phyloP scores from a whole-genome alignment of 352 stramenopile species.

The Pythium plurisporium region DNA sequence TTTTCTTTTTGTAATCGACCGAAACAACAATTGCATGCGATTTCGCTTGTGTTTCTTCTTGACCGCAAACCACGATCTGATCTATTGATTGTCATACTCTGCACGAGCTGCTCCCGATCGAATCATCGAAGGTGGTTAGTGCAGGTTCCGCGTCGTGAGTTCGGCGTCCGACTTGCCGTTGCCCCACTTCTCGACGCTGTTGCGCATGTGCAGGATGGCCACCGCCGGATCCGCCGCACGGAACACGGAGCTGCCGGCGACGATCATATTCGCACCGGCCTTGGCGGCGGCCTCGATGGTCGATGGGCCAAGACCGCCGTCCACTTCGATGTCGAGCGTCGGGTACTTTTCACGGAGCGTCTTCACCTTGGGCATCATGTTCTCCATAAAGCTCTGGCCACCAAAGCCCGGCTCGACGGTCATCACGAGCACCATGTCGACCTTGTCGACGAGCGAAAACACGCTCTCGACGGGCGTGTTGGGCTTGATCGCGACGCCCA shows the following conservation, averaged over 20 bases:
- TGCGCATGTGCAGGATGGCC: slow-evolving; percentile 77
- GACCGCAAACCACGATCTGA: too few species aligned
- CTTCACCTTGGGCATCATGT: slow-evolving; percentile 95
- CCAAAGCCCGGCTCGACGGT: slow-evolving; percentile 97
- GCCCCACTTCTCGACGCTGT: slow-evolving; percentile 76
- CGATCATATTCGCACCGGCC: slow-evolving; percentile 97
- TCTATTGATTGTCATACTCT: too few species aligned
- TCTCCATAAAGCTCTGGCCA: slow-evolving; percentile 95
- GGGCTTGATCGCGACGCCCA: slow-evolving; percentile 94
- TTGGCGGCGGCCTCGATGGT: slow-evolving; percentile 93
- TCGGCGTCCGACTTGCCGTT: slow-evolving; percentile 70
- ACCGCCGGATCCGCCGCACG: slow-evolving; percentile 57
- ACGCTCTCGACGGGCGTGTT: slow-evolving; percentile 88
- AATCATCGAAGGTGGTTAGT: background rate
- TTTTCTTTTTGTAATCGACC: slow-evolving; percentile 12
- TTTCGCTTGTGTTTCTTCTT: background rate
- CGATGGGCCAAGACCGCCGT: slow-evolving; percentile 91
- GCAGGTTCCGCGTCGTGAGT: slow-evolving; percentile 47
- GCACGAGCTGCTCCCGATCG: too few species aligned
- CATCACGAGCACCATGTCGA: slow-evolving; percentile 98
- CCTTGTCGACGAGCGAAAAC: slow-evolving; percentile 75
- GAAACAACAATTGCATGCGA: background rate
- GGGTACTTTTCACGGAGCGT: slow-evolving; percentile 88
- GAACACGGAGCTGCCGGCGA: slow-evolving; percentile 94
- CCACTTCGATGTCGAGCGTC: slow-evolving; percentile 96